A percentile compares a stretch with the other conserved stretches of the same genome.
Conservation (phyloP, 192 early-diverging fungal genomes). For the Podila epigama region DNA sequence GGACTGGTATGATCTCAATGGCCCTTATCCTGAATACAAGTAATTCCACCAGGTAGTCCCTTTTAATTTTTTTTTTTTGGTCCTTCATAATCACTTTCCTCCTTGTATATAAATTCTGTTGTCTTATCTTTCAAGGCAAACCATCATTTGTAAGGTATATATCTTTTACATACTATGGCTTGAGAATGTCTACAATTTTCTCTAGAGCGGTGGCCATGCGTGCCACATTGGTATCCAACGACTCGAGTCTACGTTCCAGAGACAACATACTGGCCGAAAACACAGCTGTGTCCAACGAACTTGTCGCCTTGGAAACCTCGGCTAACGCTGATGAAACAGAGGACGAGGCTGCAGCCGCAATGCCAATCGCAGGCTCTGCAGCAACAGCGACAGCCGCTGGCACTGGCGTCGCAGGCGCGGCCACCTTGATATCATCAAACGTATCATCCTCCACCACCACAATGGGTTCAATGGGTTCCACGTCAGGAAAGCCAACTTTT, state of each 20-base stretch:
- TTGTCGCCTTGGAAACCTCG: constrained; percentile 26
- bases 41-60: background rate
- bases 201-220: constrained; percentile 52
- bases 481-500: constrained; percentile 23
- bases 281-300: constrained; percentile 29
- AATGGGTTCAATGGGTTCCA: background rate
- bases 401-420: background rate
- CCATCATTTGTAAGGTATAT: background rate
- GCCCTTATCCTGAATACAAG: constrained; percentile 21
- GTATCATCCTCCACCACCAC: constrained; percentile 26
- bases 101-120: background rate
- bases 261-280: constrained; percentile 25
- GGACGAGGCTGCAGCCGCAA: constrained; percentile 19
- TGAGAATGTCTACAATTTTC: constrained; percentile 35
- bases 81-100: background rate
- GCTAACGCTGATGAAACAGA: constrained; percentile 18
- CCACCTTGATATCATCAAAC: constrained; percentile 32
- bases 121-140: background rate
- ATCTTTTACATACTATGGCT: background rate
- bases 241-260: constrained; percentile 46
- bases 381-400: background rate
- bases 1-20: constrained; percentile 30
- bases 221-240: constrained; percentile 47
- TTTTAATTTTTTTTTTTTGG: background rate
- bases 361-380: constrained; percentile 14